A percentile compares a stretch with the other conserved stretches of the same genome.
These are phyloP conservation scores for Pseudocercospora fuligena DNA, from an alignment of 2,329 filamentous ascomycete genomes.

Conservation along the genomic window DNA sequence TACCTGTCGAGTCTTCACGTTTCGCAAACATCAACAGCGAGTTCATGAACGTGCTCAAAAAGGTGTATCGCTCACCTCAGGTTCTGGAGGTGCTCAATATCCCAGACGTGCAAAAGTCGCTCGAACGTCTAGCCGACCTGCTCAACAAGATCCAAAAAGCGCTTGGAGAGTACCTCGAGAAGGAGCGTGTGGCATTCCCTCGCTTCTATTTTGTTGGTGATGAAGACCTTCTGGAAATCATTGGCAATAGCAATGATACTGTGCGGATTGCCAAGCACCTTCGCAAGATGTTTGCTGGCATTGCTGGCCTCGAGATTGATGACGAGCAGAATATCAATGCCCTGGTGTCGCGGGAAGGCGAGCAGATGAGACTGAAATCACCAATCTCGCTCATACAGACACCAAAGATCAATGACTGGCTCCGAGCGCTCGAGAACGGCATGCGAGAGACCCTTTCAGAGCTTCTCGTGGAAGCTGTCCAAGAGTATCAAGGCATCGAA, in stretches of 20 bases:
- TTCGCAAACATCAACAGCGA: constrained; percentile 99
- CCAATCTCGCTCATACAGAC: constrained; percentile 92
- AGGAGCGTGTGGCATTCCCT: constrained; percentile 95
- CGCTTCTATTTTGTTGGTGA: constrained; percentile 99
- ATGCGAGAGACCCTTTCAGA: constrained; percentile 96
- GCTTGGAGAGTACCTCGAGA: constrained; percentile 95
- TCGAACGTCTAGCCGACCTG: constrained; percentile 94
- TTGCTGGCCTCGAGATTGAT: constrained; percentile 88
- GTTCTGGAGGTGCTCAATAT: constrained; percentile 96
- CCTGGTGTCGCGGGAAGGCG: constrained; percentile 93
- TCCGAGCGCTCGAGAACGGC: constrained; percentile 86
- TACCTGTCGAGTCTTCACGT: constrained; percentile 92
- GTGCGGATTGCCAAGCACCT: constrained; percentile 97
- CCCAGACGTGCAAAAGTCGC: constrained; percentile 89
- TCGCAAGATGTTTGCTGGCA: constrained; percentile 99
- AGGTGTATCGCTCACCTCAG: constrained; percentile 94
- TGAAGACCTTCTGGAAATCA: constrained; percentile 97
- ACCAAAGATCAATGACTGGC: constrained; percentile 97
- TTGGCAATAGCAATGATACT: constrained; percentile 98
- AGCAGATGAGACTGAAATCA: constrained; percentile 83
- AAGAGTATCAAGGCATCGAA: constrained; percentile 73
- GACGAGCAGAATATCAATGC: constrained; percentile 88
- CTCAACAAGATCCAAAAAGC: constrained; percentile 99
- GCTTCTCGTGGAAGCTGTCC: constrained; percentile 81
- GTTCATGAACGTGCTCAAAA: constrained; percentile 99